These are phyloP conservation scores for Xylaria longipes DNA, from an alignment of 495 filamentous ascomycete species.

Conservation along the genomic window DNA sequence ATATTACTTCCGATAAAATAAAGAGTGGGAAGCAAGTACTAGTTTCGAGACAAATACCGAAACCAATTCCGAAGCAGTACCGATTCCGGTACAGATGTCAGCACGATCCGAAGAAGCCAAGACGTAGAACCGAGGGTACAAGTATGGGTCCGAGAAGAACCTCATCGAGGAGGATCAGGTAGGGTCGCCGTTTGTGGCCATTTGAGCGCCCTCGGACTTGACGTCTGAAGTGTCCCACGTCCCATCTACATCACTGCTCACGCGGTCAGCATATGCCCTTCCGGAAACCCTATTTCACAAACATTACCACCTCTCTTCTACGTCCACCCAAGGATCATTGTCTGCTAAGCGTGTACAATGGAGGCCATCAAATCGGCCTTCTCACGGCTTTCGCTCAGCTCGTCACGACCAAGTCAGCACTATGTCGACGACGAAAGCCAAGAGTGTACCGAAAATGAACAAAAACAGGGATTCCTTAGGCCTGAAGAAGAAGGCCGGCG, in stretches of 20 bases:
- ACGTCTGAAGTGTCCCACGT: background rate
- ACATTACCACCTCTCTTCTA: background rate
- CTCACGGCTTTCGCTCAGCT: background rate
- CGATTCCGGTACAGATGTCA: conserved; percentile 12
- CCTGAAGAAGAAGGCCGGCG: background rate
- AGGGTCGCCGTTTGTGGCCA: background rate
- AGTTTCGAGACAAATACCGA: background rate
- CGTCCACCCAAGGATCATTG: background rate
- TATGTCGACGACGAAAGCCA: background rate
- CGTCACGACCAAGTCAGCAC: background rate
- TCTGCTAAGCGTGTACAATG: background rate
- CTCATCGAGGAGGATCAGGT: background rate
- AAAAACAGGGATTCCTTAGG: conserved; percentile 1
- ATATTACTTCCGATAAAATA: background rate
- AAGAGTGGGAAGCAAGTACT: background rate
- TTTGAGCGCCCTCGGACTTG: background rate
- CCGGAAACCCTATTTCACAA: background rate
- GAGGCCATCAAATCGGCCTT: background rate
- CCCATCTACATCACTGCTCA: background rate
- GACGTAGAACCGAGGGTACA: background rate
- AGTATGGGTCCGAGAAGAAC: background rate
- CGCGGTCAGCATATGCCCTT: background rate
- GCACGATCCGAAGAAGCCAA: background rate
- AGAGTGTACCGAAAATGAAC: conserved; percentile 5
- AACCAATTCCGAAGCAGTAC: conserved; percentile 13